Percentiles rank a stretch among this genome's conserved stretches.
These are phyloP conservation scores for Rostrohypoxylon terebratum DNA, from an alignment of 495 filamentous ascomycete genomes.

Conservation along the genomic window DNA sequence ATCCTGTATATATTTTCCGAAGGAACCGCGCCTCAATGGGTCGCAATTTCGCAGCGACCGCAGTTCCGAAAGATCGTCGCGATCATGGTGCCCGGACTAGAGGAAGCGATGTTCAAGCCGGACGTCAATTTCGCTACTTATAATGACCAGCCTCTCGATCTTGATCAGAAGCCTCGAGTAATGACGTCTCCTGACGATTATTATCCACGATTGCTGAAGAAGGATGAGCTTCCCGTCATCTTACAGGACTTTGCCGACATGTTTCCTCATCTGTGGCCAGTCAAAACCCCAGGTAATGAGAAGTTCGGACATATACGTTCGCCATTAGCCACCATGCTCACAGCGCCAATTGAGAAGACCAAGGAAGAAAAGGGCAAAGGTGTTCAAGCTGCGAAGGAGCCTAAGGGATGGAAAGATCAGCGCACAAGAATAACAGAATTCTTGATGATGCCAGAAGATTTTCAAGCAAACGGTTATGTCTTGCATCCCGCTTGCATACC, in stretches of 20 bases:
- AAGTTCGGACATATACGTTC: conserved; percentile 84
- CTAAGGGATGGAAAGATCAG: conserved; percentile 71
- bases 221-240: conserved; percentile 68
- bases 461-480: conserved; percentile 83
- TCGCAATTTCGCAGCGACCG: conserved; percentile 79
- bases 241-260: conserved; percentile 81
- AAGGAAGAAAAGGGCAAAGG: conserved; percentile 72
- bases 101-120: conserved; percentile 88
- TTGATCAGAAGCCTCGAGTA: conserved; percentile 47
- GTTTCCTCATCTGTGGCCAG: conserved; percentile 89
- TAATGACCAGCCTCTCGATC: conserved; percentile 49
- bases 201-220: conserved; percentile 74
- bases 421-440: conserved; percentile 84
- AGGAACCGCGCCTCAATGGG: conserved; percentile 85
- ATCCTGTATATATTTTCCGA: conserved; percentile 92
- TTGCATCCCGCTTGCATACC: conserved; percentile 77
- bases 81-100: conserved; percentile 93
- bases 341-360: conserved; percentile 71
- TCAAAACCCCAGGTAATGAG: conserved; percentile 85
- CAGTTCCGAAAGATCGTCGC: conserved; percentile 86
- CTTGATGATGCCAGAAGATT: conserved; percentile 73
- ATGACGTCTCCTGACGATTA: conserved; percentile 71
- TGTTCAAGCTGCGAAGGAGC: conserved; percentile 65
- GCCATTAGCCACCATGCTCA: conserved; percentile 79
- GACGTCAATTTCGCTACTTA: conserved; percentile 65